Conservation (phyloP, 257 asterid species). For the Gentiana straminea region DNA sequence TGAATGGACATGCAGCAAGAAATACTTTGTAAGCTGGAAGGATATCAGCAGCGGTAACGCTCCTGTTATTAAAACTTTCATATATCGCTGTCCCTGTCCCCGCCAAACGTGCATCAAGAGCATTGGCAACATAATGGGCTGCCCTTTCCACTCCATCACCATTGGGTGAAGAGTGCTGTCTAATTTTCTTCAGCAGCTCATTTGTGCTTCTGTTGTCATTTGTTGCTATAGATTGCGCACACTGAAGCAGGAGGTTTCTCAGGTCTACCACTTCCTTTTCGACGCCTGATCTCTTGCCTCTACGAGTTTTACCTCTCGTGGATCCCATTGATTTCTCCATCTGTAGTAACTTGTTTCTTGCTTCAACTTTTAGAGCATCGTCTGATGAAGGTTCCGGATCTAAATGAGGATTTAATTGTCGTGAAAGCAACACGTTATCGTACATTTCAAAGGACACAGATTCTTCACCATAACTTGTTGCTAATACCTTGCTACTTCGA, state of each 20-base stretch:
- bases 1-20: slow-evolving; percentile 26
- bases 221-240: slow-evolving; percentile 33
- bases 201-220: slow-evolving; percentile 22
- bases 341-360: slow-evolving; percentile 9
- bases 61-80: slow-evolving; percentile 13
- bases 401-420: slow-evolving; percentile 9
- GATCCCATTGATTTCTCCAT: slow-evolving; percentile 15
- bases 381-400: slow-evolving; percentile 7
- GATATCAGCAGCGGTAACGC: slow-evolving; percentile 25
- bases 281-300: slow-evolving; percentile 15
- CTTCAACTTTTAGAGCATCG: slow-evolving; percentile 11
- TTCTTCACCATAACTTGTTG: slow-evolving; percentile 26
- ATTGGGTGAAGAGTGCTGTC: slow-evolving; percentile 26
- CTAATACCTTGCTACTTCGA: slow-evolving; percentile 25
- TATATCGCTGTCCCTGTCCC: slow-evolving; percentile 30
- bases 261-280: slow-evolving; percentile 28
- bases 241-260: slow-evolving; percentile 24
- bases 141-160: slow-evolving; percentile 33
- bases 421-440: slow-evolving; percentile 26
- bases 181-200: slow-evolving; percentile 25
- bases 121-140: slow-evolving; percentile 27
- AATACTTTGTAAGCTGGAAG: slow-evolving; percentile 23
- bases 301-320: slow-evolving; percentile 15
- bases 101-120: slow-evolving; percentile 31
- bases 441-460: slow-evolving; percentile 22